A percentile compares a stretch with the other conserved stretches of the same genome.
Conservation (phyloP, 352 stramenopile genomes). For the Phytophthora podocarpi region DNA sequence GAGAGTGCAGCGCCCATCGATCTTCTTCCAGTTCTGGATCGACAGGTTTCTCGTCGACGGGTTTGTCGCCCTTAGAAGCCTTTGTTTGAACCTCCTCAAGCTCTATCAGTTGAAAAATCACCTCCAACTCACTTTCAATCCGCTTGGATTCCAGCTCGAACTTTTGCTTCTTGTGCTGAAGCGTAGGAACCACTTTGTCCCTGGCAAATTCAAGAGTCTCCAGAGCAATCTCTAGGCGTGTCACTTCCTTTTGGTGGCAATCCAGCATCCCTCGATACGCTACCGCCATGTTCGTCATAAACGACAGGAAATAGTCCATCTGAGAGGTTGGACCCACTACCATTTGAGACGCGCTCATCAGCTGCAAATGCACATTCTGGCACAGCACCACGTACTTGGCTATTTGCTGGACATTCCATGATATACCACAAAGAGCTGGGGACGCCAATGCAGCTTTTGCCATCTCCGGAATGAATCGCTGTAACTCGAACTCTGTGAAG, state of each 20-base stretch:
- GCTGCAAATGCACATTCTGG: slow-evolving; percentile 11
- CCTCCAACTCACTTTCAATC: slow-evolving; percentile 7
- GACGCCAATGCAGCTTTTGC: slow-evolving; percentile 9
- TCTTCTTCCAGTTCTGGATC: slow-evolving; percentile 6
- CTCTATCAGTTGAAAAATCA: too few relatives aligned
- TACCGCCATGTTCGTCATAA: slow-evolving; percentile 23
- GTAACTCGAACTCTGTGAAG: slow-evolving; percentile 10
- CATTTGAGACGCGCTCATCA: slow-evolving; percentile 1
- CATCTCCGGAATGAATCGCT: slow-evolving; percentile 15
- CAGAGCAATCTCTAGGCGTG: slow-evolving; percentile 8
- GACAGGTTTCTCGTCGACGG: not conserved
- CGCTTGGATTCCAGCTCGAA: slow-evolving; percentile 7
- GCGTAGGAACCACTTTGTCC: slow-evolving; percentile 21
- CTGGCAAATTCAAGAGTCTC: slow-evolving; percentile 15
- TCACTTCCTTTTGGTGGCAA: slow-evolving; percentile 1
- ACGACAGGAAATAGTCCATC: slow-evolving; percentile 33
- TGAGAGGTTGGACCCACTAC: slow-evolving; percentile 8
- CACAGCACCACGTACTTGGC: slow-evolving; percentile 12
- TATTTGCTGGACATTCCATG: not conserved
- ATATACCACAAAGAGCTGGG: slow-evolving; percentile 4
- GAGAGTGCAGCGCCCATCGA: slow-evolving; percentile 4
- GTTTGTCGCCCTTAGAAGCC: too few relatives aligned
- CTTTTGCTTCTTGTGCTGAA: slow-evolving; percentile 2
- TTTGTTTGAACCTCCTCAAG: too few relatives aligned
- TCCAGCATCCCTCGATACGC: not conserved